Evolutionary conservation across 306 rosid species (phyloP).

Genomic region (Dalbergia cochinchinensis): DNA sequence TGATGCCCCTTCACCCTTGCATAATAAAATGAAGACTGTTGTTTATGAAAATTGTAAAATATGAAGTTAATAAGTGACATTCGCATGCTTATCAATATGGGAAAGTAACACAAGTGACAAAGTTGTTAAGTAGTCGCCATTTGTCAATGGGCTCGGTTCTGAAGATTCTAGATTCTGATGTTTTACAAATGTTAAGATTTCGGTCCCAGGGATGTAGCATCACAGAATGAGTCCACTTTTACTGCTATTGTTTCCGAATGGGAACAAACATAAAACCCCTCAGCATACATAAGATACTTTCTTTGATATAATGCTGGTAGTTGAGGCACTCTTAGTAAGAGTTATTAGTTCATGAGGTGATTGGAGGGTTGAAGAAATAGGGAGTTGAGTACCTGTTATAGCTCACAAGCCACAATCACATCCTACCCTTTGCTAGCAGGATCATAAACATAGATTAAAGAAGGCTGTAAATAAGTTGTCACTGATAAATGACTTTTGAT

Average conservation of each 20-base stretch:
- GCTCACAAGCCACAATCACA: background rate
- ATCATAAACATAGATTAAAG: slow-evolving; percentile 17
- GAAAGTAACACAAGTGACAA: slow-evolving; percentile 2
- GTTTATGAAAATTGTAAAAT: slow-evolving; percentile 6
- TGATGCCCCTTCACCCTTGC: slow-evolving; percentile 23
- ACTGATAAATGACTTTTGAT: slow-evolving; percentile 10
- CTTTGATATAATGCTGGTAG: slow-evolving; percentile 8
- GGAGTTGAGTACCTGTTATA: slow-evolving; percentile 1
- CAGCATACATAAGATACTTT: background rate
- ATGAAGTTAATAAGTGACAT: background rate
- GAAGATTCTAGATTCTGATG: background rate
- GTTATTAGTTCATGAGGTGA: slow-evolving; percentile 18
- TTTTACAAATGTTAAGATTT: slow-evolving; percentile 18
- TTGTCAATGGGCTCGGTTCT: background rate
- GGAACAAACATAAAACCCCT: background rate
- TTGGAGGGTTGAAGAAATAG: background rate
- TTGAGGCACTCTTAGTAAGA: background rate
- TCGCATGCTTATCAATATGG: slow-evolving; percentile 13
- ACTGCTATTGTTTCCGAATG: background rate
- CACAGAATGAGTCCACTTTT: slow-evolving; percentile 3
- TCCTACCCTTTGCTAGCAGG: background rate
- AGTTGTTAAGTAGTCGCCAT: background rate
- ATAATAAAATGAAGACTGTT: slow-evolving; percentile 16
- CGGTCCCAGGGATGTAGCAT: background rate
- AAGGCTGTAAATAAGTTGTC: slow-evolving; percentile 10